phyloP scores from a whole-genome alignment of 2,329 filamentous ascomycete genomes.

The Aquanectria penicillioides region DNA sequence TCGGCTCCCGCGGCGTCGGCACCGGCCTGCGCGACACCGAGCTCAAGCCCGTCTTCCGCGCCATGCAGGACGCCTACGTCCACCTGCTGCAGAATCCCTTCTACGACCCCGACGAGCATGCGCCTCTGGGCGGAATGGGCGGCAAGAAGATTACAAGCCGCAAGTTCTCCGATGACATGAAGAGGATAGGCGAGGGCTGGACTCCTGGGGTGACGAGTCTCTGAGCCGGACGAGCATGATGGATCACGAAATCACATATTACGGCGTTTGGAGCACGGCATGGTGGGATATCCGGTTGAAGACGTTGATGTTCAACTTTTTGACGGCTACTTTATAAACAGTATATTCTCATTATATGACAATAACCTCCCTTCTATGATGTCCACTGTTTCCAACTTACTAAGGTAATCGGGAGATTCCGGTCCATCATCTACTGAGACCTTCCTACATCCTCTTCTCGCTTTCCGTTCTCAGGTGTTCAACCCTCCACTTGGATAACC shows the following conservation, averaged over 20 bases:
- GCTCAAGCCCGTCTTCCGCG: conserved; percentile 88
- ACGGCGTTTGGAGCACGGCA: conserved; percentile 41
- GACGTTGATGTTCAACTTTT: conserved; percentile 18
- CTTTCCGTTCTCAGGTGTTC: conserved; percentile 45
- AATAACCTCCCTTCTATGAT: neutral
- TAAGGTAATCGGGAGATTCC: neutral
- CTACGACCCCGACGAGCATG: conserved; percentile 87
- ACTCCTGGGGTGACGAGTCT: conserved; percentile 74
- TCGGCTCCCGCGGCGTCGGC: conserved; percentile 49
- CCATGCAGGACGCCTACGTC: conserved; percentile 93
- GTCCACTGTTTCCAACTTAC: neutral
- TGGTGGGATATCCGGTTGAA: conserved; percentile 36
- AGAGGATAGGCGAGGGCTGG: conserved; percentile 87
- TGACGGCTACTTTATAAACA: neutral
- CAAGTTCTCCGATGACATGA: conserved; percentile 83
- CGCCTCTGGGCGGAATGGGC: conserved; percentile 63
- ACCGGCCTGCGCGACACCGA: conserved; percentile 85
- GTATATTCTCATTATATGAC: conserved; percentile 1
- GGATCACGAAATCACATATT: conserved; percentile 33
- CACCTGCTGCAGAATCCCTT: conserved; percentile 92
- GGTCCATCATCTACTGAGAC: neutral
- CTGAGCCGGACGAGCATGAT: conserved; percentile 49
- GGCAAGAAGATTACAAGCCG: conserved; percentile 82
- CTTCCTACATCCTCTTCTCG: conserved; percentile 26
- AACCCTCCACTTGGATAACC: conserved; percentile 51